Evolutionary conservation across 148 eudicot genomes (phyloP).

Genomic region (Linanthus parryae): DNA sequence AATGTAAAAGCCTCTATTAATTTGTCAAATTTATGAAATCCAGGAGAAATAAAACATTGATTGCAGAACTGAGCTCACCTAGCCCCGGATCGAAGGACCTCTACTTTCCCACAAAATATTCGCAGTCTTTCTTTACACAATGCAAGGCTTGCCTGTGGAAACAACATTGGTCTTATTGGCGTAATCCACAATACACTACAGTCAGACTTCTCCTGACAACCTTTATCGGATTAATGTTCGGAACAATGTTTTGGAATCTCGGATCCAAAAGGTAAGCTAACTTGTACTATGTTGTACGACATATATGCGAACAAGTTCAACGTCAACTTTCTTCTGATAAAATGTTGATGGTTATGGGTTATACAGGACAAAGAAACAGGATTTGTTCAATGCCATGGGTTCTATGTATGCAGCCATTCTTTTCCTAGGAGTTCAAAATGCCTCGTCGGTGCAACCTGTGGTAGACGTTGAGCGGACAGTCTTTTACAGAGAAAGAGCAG

Average conservation of each 20-base stretch:
- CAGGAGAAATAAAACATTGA: slow-evolving; percentile 51
- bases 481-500: slow-evolving; percentile 64
- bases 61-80: slow-evolving; percentile 41
- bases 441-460: slow-evolving; percentile 55
- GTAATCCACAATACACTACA: slow-evolving; percentile 54
- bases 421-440: slow-evolving; percentile 45
- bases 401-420: slow-evolving; percentile 51
- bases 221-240: slow-evolving; percentile 41
- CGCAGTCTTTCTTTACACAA: slow-evolving; percentile 35
- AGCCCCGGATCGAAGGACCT: slow-evolving; percentile 41
- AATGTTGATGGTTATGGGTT: not conserved
- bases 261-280: slow-evolving; percentile 34
- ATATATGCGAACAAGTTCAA: not conserved
- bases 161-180: slow-evolving; percentile 52
- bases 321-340: not conserved
- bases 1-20: too few relatives aligned
- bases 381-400: slow-evolving; percentile 62
- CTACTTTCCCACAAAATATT: slow-evolving; percentile 39
- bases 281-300: not conserved
- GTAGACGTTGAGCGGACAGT: slow-evolving; percentile 61
- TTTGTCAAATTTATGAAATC: too few relatives aligned
- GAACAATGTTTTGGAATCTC: slow-evolving; percentile 51
- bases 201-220: slow-evolving; percentile 46
- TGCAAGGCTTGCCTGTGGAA: slow-evolving; percentile 63
- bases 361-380: slow-evolving; percentile 29